Conservation (phyloP, 2,329 filamentous ascomycete species). For the Alternaria brassicicola region DNA sequence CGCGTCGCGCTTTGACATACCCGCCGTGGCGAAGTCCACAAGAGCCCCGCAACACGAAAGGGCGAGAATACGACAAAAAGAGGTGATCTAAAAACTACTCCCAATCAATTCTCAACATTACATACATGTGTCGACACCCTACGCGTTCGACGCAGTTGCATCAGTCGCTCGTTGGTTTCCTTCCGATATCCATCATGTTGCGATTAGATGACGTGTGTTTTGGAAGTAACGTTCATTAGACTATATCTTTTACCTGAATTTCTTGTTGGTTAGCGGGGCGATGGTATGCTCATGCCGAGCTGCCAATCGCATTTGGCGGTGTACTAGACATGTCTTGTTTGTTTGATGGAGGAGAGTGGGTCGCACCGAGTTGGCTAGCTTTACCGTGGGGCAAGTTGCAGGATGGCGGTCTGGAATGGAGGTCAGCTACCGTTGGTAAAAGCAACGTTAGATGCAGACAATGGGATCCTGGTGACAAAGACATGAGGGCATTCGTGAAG, state of each 20-base stretch:
- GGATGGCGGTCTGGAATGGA: not conserved
- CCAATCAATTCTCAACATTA: not conserved
- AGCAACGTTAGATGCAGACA: not conserved
- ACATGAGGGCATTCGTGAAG: not conserved
- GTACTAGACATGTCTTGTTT: not conserved
- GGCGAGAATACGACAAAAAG: not conserved
- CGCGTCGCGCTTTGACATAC: not conserved
- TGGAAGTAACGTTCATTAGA: not conserved
- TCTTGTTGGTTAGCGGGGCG: fast-evolving
- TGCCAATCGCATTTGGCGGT: not conserved
- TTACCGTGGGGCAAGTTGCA: not conserved
- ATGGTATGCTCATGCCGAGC: not conserved
- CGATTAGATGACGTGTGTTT: not conserved
- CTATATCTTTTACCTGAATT: not conserved
- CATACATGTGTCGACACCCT: not conserved
- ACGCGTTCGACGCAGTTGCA: not conserved
- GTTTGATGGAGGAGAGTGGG: not conserved
- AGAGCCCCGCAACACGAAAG: not conserved
- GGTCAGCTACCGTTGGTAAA: not conserved
- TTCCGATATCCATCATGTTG: not conserved
- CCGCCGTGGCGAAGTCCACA: not conserved
- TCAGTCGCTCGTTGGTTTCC: not conserved
- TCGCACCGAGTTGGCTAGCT: not conserved
- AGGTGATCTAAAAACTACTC: not conserved
- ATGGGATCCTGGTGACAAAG: fast-evolving